Evolutionary conservation across 495 filamentous ascomycete species (phyloP).

Genomic region (Bacidia gigantensis): DNA sequence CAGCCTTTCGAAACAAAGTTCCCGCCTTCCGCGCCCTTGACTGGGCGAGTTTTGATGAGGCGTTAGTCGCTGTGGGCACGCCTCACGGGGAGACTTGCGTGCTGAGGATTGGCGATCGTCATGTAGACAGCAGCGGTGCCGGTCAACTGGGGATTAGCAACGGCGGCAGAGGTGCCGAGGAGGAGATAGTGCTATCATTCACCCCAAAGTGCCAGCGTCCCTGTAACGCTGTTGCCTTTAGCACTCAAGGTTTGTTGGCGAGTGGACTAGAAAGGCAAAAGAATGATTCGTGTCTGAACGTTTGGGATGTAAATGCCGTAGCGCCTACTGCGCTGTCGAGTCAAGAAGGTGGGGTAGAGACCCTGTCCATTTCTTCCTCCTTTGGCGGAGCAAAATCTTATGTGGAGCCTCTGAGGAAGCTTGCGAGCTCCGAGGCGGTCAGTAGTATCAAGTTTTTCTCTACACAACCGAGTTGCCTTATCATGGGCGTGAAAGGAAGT

Average conservation of each 20-base stretch:
- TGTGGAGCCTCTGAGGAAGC: constrained; percentile 50
- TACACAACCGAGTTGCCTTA: constrained; percentile 66
- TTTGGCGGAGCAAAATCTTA: constrained; percentile 27
- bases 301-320: constrained; percentile 83
- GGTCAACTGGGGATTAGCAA: background rate
- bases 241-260: constrained; percentile 60
- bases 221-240: constrained; percentile 88
- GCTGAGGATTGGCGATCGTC: constrained; percentile 53
- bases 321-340: constrained; percentile 28
- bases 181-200: constrained; percentile 54
- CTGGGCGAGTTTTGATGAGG: constrained; percentile 72
- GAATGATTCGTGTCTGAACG: constrained; percentile 83
- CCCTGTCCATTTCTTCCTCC: too few species aligned
- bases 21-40: constrained; percentile 86
- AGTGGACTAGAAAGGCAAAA: constrained; percentile 82
- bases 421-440: constrained; percentile 75
- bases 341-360: constrained; percentile 20
- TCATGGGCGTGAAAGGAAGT: constrained; percentile 73
- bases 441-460: constrained; percentile 86
- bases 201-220: constrained; percentile 72
- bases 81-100: constrained; percentile 73
- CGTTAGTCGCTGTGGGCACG: constrained; percentile 73
- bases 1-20: constrained; percentile 56
- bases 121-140: background rate
- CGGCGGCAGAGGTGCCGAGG: background rate